A percentile compares a stretch with the other conserved stretches of the same genome.
phyloP scores from a whole-genome alignment of 768 basidiomycete genomes.

The Naganishia randhawae region DNA sequence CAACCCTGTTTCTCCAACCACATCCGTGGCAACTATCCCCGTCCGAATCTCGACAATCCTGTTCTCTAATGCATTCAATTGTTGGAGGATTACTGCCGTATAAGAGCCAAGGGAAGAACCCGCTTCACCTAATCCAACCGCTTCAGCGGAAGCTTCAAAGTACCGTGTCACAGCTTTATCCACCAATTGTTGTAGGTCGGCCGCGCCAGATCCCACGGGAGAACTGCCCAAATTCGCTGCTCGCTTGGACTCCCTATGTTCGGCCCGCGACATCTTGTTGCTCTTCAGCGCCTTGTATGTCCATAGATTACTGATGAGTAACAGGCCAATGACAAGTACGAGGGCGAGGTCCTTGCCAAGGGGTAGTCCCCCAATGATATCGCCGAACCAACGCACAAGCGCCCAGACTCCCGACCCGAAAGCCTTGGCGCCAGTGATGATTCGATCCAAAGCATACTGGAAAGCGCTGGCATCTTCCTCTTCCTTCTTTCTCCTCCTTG shows the following conservation, averaged over 20 bases:
- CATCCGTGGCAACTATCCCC: conserved; percentile 38
- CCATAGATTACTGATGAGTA: conserved; percentile 44
- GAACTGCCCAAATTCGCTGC: conserved; percentile 4
- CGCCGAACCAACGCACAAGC: conserved; percentile 31
- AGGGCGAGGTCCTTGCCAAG: conserved; percentile 32
- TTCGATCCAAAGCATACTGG: conserved; percentile 37
- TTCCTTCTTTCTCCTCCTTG: conserved; percentile 33
- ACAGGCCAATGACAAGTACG: conserved; percentile 33
- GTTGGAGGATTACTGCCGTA: not conserved
- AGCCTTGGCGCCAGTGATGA: conserved; percentile 36
- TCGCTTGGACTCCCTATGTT: conserved; percentile 7
- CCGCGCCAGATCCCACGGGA: not conserved
- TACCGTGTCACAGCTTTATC: conserved; percentile 13
- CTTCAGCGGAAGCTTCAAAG: not conserved
- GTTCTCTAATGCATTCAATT: conserved; percentile 18
- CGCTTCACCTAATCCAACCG: not conserved
- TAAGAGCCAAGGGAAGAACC: not conserved
- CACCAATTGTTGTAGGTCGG: not conserved
- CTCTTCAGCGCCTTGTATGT: conserved; percentile 38
- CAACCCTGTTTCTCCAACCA: conserved; percentile 51
- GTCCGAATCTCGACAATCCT: conserved; percentile 12
- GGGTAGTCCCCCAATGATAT: conserved; percentile 36
- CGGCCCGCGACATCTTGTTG: conserved; percentile 13
- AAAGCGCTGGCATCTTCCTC: conserved; percentile 37
- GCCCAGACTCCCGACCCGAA: conserved; percentile 36